Conservation (phyloP, 2,329 filamentous ascomycete genomes). For the Verticillium dahliae region DNA sequence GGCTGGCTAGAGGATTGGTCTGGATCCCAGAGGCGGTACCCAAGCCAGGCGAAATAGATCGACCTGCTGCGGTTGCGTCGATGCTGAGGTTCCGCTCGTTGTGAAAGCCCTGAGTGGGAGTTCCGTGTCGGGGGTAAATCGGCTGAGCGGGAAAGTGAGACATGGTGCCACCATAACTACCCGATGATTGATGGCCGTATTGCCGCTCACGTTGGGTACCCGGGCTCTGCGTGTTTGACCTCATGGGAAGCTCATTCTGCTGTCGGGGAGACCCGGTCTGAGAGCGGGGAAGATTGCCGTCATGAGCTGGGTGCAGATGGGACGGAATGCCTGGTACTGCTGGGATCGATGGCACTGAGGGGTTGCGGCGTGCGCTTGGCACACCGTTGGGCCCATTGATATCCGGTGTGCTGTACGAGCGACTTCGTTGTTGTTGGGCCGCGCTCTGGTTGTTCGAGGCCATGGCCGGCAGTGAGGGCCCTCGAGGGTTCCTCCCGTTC, state of each 20-base stretch:
- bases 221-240: conserved; percentile 66
- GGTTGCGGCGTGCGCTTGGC: conserved; percentile 44
- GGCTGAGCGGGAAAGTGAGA: conserved; percentile 51
- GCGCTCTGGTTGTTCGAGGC: conserved; percentile 48
- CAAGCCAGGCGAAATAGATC: conserved; percentile 40
- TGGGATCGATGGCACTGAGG: conserved; percentile 51
- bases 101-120: conserved; percentile 30
- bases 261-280: conserved; percentile 73
- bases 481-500: conserved; percentile 60
- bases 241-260: conserved; percentile 57
- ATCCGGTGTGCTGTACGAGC: conserved; percentile 93
- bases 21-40: conserved; percentile 23
- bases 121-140: conserved; percentile 41
- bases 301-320: conserved; percentile 56
- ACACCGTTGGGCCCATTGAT: conserved; percentile 61
- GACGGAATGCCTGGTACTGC: conserved; percentile 71
- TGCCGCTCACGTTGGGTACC: conserved; percentile 57
- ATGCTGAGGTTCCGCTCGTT: conserved; percentile 29
- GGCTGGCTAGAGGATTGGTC: conserved; percentile 28
- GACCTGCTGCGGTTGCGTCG: conserved; percentile 29
- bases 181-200: conserved; percentile 34
- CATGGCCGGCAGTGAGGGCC: conserved; percentile 76
- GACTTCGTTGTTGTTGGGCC: conserved; percentile 64
- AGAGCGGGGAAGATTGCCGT: conserved; percentile 65
- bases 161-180: conserved; percentile 45